Percentiles rank a stretch among this genome's conserved stretches.
These are phyloP conservation scores for Stropharia rugosoannulata DNA, from an alignment of 768 basidiomycete genomes.

Conservation along the genomic window DNA sequence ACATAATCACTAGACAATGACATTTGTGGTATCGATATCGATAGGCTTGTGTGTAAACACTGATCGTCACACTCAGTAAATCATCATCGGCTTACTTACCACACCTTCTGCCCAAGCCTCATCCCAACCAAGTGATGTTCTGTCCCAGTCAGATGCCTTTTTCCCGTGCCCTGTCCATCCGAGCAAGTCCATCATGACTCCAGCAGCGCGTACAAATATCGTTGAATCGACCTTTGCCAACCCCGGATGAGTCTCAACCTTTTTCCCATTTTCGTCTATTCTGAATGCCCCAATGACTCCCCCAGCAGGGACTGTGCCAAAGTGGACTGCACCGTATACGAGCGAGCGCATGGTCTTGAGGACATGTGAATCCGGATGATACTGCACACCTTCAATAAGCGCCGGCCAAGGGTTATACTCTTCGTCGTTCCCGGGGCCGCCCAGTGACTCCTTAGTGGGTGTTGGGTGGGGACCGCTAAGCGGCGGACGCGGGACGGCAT, in stretches of 20 bases:
- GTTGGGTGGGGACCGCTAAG: constrained; percentile 1
- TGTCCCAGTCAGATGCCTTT: constrained; percentile 49
- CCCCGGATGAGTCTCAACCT: constrained; percentile 45
- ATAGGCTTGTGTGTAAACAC: too few relatives aligned
- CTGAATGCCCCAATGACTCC: constrained; percentile 42
- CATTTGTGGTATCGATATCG: too few relatives aligned
- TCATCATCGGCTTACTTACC: too few relatives aligned
- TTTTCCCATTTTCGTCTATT: constrained; percentile 17
- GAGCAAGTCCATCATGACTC: constrained; percentile 51
- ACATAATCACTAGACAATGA: too few relatives aligned
- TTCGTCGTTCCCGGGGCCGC: constrained; percentile 32
- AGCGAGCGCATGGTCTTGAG: constrained; percentile 50
- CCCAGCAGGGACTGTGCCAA: constrained; percentile 40
- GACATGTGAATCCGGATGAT: constrained; percentile 55
- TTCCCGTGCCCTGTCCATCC: constrained; percentile 59
- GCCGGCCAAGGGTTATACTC: constrained; percentile 53
- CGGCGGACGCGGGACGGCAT: constrained; percentile 41
- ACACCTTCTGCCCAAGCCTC: constrained; percentile 43
- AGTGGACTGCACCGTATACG: constrained; percentile 43
- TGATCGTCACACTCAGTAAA: too few relatives aligned
- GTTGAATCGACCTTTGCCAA: constrained; percentile 50
- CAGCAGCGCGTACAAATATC: constrained; percentile 58
- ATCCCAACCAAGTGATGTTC: constrained; percentile 59
- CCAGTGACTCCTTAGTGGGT: constrained; percentile 22
- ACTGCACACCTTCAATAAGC: constrained; percentile 41